These are phyloP conservation scores for Ustilago vetiveriae DNA, from an alignment of 1,284 basidiomycete genomes.

Conservation along the genomic window DNA sequence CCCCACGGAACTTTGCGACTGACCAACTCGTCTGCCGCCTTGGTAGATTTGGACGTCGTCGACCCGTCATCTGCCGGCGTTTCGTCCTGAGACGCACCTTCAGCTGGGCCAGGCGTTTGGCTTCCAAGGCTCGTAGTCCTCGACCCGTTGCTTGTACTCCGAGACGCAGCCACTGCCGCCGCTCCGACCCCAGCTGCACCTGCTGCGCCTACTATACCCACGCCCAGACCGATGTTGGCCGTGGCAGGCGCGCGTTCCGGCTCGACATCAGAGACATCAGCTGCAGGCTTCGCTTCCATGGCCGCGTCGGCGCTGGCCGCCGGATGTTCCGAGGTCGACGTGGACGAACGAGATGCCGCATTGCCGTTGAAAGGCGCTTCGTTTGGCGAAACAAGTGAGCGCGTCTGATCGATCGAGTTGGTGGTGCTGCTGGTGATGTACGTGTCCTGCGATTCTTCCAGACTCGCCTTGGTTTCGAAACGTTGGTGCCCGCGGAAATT, in stretches of 20 bases:
- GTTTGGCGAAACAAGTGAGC: conserved; percentile 29
- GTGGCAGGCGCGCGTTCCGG: not conserved
- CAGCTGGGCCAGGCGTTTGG: conserved; percentile 18
- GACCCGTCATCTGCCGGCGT: conserved; percentile 22
- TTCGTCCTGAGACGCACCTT: conserved; percentile 13
- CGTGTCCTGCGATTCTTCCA: conserved; percentile 34
- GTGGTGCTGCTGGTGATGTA: conserved; percentile 36
- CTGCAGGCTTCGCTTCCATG: conserved; percentile 17
- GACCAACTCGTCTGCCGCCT: conserved; percentile 34
- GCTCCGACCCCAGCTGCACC: conserved; percentile 12
- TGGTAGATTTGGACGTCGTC: conserved; percentile 19
- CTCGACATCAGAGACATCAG: conserved; percentile 29
- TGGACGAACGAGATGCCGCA: conserved; percentile 30
- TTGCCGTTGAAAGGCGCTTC: conserved; percentile 18
- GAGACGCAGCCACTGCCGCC: conserved; percentile 5
- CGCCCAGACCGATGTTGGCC: conserved; percentile 14
- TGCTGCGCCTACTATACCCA: conserved; percentile 8
- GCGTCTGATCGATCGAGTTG: conserved; percentile 33
- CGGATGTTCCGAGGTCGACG: conserved; percentile 31
- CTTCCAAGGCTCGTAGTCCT: conserved; percentile 33
- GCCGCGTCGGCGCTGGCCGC: conserved; percentile 10
- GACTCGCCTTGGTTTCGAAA: conserved; percentile 27
- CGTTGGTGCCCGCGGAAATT: conserved; percentile 15
- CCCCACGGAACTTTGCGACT: conserved; percentile 59
- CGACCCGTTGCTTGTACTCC: conserved; percentile 26